Evolutionary conservation across 768 basidiomycete species (phyloP), one percentile per base, ranked within the genome.

Genomic region (Agaricus subrufescens): DNA sequence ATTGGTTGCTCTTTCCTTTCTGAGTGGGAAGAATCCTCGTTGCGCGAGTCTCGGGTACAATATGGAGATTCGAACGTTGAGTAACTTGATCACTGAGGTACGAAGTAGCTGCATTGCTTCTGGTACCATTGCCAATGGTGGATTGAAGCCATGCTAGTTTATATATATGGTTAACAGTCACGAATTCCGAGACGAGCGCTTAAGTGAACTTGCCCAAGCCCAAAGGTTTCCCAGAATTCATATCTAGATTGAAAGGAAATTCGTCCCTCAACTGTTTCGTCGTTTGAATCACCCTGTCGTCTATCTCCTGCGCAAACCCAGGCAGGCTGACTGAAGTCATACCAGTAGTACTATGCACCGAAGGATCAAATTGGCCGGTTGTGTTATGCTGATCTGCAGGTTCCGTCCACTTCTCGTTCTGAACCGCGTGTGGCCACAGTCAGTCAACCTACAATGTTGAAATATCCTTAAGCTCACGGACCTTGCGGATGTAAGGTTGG

Each of bases 181-280:
- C 1, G 7, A 8, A 14, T 23, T 50, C 52, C 4, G 47, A 50
- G 26, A 52, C 47, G 26, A 55, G 44, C 48, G 45, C 54, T 37
- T 39, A 42, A 19, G 30, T 47, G 14, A 1, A 57, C 70, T 50
- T 34, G 76, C 78, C 71, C 39, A 77, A 49, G 3, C 79, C 79
- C 6, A 77, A 52, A 0, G 71, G 69, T 9, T 61, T 65, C 12
- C 80, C 79, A 26, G 71, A 69, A 58, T 79, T 78, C 54, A 67
- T 66, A 60, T 80, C 80, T 12, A 64, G 34, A 57, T 75, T 75
- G 58, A 66, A 78, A 2, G 72, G 67, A 56, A 73, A 79, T 44
- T 73, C 69, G 8, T 66, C 61, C 0, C 63, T 56, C 6, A 76
- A 63, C 48, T 78, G 66, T 15, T 65, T 34, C 0, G 71, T 66